These are phyloP conservation scores for Neurospora sp. DNA, from an alignment of 2,329 filamentous ascomycete species.

Conservation along the genomic window DNA sequence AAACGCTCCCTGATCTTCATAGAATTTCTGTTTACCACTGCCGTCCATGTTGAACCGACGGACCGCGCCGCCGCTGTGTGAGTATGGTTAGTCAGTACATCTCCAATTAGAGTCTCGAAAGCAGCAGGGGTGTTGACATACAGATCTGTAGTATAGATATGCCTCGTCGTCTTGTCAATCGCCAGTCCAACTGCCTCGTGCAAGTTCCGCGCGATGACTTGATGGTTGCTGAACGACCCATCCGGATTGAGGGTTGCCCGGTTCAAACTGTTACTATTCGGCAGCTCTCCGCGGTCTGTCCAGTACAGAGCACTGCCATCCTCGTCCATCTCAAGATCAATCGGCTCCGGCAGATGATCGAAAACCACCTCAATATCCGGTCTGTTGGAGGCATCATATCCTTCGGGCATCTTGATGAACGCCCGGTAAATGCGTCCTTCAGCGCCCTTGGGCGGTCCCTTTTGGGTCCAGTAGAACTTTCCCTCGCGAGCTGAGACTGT, in stretches of 20 bases:
- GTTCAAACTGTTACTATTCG: conserved; percentile 44
- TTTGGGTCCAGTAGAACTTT: conserved; percentile 52
- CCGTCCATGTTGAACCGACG: conserved; percentile 27
- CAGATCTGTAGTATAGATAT: conserved; percentile 31
- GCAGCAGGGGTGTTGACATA: conserved; percentile 1
- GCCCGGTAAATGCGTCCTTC: conserved; percentile 45
- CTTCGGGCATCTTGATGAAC: conserved; percentile 27
- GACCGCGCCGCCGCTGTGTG: conserved; percentile 24
- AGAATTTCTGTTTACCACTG: conserved; percentile 19
- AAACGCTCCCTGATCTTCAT: conserved; percentile 17
- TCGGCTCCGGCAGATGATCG: conserved; percentile 40
- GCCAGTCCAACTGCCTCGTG: conserved; percentile 38
- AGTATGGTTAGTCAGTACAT: neutral
- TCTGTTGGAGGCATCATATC: conserved; percentile 24
- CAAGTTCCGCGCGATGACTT: conserved; percentile 26
- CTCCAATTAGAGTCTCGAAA: neutral
- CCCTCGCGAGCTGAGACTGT: conserved; percentile 31
- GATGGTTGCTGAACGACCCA: conserved; percentile 8
- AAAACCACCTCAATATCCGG: conserved; percentile 34
- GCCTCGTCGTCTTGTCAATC: conserved; percentile 25
- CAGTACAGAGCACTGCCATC: conserved; percentile 39
- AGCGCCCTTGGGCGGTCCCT: conserved; percentile 41
- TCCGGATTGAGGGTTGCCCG: conserved; percentile 17
- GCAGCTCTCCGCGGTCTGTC: conserved; percentile 51
- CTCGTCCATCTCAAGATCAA: conserved; percentile 47